Conservation (phyloP, 371 early-diverging fungal genomes). For the Mortierella sp. region DNA sequence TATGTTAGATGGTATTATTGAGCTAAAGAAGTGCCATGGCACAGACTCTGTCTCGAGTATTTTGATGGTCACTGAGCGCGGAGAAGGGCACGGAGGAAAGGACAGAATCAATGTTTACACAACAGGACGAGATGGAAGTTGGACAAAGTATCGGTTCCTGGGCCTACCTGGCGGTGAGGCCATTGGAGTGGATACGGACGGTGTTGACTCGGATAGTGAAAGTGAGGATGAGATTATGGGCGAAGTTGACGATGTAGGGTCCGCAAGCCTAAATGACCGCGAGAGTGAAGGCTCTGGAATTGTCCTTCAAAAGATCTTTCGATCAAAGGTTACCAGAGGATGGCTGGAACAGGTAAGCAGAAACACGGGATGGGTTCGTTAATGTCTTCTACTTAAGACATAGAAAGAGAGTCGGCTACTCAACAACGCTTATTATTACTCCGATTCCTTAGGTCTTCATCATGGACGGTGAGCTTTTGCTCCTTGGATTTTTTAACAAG, state of each 20-base stretch:
- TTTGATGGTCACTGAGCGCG: constrained; percentile 36
- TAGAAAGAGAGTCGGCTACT: too few species aligned
- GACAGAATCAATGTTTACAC: constrained; percentile 65
- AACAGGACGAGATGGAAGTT: constrained; percentile 78
- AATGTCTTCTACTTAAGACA: too few species aligned
- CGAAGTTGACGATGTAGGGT: constrained; percentile 32
- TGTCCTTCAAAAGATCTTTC: constrained; percentile 63
- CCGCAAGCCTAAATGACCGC: constrained; percentile 6
- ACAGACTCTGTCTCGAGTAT: constrained; percentile 52
- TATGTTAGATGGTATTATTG: constrained; percentile 51
- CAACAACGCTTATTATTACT: too few species aligned
- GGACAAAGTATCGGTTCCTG: constrained; percentile 67
- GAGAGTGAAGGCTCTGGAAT: constrained; percentile 16
- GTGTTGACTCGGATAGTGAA: constrained; percentile 24
- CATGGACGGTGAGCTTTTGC: constrained; percentile 65
- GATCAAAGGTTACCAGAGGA: constrained; percentile 76
- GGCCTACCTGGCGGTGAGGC: constrained; percentile 38
- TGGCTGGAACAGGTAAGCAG: constrained; percentile 71
- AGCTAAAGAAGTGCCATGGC: constrained; percentile 64
- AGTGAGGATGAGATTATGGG: constrained; percentile 40
- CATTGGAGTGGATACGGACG: constrained; percentile 17
- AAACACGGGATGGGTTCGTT: too few species aligned
- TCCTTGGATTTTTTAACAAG: constrained; percentile 78
- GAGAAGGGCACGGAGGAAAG: constrained; percentile 46
- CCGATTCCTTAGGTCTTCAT: constrained; percentile 48